These are phyloP conservation scores for Draba incana DNA, from an alignment of 345 rosid species.

Conservation along the genomic window DNA sequence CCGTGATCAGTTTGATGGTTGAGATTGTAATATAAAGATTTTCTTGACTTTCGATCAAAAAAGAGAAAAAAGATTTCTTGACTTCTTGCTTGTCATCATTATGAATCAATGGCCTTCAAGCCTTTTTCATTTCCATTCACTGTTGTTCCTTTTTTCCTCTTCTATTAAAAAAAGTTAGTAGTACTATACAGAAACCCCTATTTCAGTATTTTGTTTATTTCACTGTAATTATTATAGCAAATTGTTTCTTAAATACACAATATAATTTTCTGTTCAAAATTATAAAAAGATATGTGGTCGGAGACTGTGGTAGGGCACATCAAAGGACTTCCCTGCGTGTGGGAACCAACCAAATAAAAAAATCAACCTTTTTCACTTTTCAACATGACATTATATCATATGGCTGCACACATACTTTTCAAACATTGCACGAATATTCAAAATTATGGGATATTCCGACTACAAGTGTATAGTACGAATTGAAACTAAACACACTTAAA, in stretches of 20 bases:
- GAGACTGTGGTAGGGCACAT: conserved; percentile 34
- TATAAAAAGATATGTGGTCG: conserved; percentile 8
- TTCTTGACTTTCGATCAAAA: no score
- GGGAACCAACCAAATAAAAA: conserved; percentile 51
- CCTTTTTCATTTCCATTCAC: conserved; percentile 16
- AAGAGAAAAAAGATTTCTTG: neutral
- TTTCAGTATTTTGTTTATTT: conserved; percentile 6
- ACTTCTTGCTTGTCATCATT: conserved; percentile 21
- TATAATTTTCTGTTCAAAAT: neutral
- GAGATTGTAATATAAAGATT: conserved; percentile 13
- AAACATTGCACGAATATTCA: conserved; percentile 25
- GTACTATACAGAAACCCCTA: neutral
- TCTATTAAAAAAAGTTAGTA: neutral
- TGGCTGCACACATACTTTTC: conserved; percentile 13
- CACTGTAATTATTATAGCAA: neutral
- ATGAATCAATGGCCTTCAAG: conserved; percentile 23
- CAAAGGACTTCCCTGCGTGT: conserved; percentile 48
- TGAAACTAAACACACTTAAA: conserved; percentile 21
- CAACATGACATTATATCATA: conserved; percentile 31
- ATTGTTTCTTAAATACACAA: conserved; percentile 10
- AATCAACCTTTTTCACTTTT: conserved; percentile 35
- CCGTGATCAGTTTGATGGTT: conserved; percentile 23
- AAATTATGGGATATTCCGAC: conserved; percentile 21
- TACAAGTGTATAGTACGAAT: conserved; percentile 23
- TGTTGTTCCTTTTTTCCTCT: conserved; percentile 7